Evolutionary conservation across 345 rosid genomes (phyloP), one percentile per base, ranked within the genome.

Genomic region (Eucalyptus paniculata): DNA sequence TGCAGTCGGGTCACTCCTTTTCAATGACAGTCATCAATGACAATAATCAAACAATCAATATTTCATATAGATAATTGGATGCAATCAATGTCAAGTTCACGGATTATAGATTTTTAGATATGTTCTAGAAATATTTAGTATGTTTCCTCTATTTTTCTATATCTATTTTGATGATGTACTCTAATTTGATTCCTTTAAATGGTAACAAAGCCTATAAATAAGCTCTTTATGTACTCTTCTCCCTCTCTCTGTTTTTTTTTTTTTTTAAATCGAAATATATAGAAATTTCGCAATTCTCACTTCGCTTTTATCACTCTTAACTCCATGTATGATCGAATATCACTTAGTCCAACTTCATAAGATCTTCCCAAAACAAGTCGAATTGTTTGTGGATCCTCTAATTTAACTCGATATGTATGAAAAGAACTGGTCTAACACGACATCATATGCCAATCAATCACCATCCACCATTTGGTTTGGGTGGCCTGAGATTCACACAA

Each of bases 201-300:
- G 4, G 5, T 53, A 53, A 21, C 2, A 53, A 53, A 53, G 58
- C 58, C 58, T 21, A 53, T 8, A 53, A 53, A 53, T 21, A 53
- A 53, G 26, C 58, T 53, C 58, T 53, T 53, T 53, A 53, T 53
- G 58, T 21, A 53, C 26, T 21, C 2, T 53, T 1, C 18, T 50
- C 7, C 2, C 1, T 50, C 51, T 53, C 9, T 18, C 9, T 15
- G 1, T 50, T 0, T 50, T 1, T 13, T 4, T 49, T 13, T 49
- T 13, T 34, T 34, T n/a, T n/a, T n/a, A 53, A 21, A 53, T 53
- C 58, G 5, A 53, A 53, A 53, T 53, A 53, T 53, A 53, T 53
- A 53, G 58, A 53, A 53, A 53, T 53, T 53, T 1, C 26, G 1
- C 58, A 53, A 53, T 53, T 53, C 58, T 21, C 26, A 21, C 58